Base-by-base conservation (phyloP, 306 rosid genomes). In the Cicer judaicum region DNA sequence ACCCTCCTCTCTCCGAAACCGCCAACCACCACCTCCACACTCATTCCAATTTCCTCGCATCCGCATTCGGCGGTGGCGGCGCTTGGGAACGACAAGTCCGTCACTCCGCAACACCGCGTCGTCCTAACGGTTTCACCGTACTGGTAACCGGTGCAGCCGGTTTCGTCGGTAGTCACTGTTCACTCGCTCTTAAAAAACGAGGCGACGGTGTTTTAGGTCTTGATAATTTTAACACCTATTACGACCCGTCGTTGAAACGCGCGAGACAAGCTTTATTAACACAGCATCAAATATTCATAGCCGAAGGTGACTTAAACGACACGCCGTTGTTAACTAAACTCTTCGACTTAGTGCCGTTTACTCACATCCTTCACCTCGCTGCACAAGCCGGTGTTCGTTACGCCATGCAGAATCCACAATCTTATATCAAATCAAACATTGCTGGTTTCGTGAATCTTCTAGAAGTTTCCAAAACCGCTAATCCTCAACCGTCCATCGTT, bases 371-470 rank as follows among this genome's bases (percentile, higher is more conserved):
- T 64, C 98, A 93, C 79, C 64, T 93, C 0, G 98, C 98, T 0
- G 97, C 98, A 0, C 98, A 93, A 50, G 98, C 98, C 0, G 98
- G 98, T 0, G 98, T 93, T 14, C 94, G 97, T 7, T 93, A 93
- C 81, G 98, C 97, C 34, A 93, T 93, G 98, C 85, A 89, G 78
- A 92, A 92, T 42, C 98, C 98, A 0, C 98, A 93, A 43, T 90
- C 97, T 0, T 93, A 93, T 53, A 52, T 93, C 10, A 72, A 67
- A 6, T 89, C 98, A 44, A 93, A 93, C 90, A 89, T 93, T 46
- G 98, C 98, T 0, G 97, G 98, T 1, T 90, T 93, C 76, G 95
- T 93, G 5, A 93, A 86, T 76, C 95, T 93, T 52, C 95, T 93
- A 2, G 98, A 93, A 75, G 87, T 85, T 0, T 71, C 90, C 1